Percentiles rank a stretch among this genome's conserved stretches.
Evolutionary conservation across 2,329 filamentous ascomycete species (phyloP).

Genomic region (Paramyrothecium sp.): DNA sequence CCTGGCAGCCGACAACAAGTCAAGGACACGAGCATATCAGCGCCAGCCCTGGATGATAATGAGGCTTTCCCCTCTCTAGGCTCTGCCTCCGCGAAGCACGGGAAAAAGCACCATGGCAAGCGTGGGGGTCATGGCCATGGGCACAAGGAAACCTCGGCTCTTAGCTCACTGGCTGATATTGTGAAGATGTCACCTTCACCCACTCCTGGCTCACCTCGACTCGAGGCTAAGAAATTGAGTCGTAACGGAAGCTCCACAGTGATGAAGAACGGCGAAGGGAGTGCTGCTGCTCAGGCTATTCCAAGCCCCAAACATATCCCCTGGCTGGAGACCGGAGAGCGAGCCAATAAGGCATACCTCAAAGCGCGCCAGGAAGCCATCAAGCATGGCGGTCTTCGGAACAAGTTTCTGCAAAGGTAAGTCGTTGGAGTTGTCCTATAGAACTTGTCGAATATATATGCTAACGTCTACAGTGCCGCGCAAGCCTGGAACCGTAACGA

Average conservation of each 20-base stretch:
- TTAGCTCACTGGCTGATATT: constrained; percentile 86
- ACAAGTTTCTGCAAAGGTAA: constrained; percentile 95
- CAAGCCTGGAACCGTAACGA: constrained; percentile 99
- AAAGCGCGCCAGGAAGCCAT: constrained; percentile 95
- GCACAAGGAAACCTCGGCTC: constrained; percentile 64
- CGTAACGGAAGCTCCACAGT: constrained; percentile 66
- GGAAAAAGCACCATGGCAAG: constrained; percentile 92
- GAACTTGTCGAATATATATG: constrained; percentile 3
- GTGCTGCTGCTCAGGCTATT: constrained; percentile 78
- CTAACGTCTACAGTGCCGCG: constrained; percentile 63
- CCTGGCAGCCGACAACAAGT: constrained; percentile 74
- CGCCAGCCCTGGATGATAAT: constrained; percentile 84
- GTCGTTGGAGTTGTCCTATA: constrained; percentile 14
- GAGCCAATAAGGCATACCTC: constrained; percentile 89
- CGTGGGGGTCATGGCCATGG: constrained; percentile 75
- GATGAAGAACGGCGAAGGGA: constrained; percentile 71
- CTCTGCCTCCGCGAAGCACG: constrained; percentile 69
- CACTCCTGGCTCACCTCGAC: constrained; percentile 58
- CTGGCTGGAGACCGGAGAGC: constrained; percentile 91
- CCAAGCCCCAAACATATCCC: constrained; percentile 87
- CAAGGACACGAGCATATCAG: constrained; percentile 60
- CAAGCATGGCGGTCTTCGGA: constrained; percentile 92
- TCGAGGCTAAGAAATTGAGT: constrained; percentile 56
- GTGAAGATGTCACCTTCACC: constrained; percentile 93
- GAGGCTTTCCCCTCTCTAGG: constrained; percentile 93